Percentiles rank a stretch among this genome's conserved stretches.
phyloP scores from a whole-genome alignment of 306 rosid genomes.

The Inga oerstediana region DNA sequence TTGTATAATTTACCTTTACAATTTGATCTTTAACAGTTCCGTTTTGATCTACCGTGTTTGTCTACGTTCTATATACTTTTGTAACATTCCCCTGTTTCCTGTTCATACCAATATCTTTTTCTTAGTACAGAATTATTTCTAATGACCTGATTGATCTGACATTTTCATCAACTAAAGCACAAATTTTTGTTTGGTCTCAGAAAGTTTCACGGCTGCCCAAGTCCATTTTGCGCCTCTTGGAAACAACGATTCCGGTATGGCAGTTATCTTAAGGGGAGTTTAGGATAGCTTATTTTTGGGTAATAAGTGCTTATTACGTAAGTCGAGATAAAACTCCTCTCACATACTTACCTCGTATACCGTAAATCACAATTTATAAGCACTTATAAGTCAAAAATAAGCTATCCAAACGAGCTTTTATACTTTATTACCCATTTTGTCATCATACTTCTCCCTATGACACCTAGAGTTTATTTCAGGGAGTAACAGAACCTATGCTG shows the following conservation, averaged over 20 bases:
- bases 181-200: slow-evolving; percentile 46
- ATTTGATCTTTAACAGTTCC: neutral
- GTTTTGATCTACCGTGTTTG: neutral
- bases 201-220: slow-evolving; percentile 82
- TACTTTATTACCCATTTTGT: slow-evolving; percentile 13
- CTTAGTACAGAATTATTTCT: neutral
- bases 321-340: too few relatives aligned
- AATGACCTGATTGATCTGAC: neutral
- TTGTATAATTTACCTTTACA: neutral
- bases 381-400: too few relatives aligned
- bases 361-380: too few relatives aligned
- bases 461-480: slow-evolving; percentile 58
- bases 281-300: too few relatives aligned
- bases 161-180: slow-evolving; percentile 26
- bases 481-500: slow-evolving; percentile 96
- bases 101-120: neutral
- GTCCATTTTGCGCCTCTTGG: slow-evolving; percentile 82
- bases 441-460: slow-evolving; percentile 6
- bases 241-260: slow-evolving; percentile 79
- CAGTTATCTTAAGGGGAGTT: neutral
- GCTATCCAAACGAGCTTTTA: neutral
- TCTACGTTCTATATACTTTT: neutral
- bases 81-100: neutral
- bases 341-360: too few relatives aligned
- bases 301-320: too few relatives aligned